phyloP scores from a whole-genome alignment of 73 alveolate species.

The Paramecium sexaurelia region DNA sequence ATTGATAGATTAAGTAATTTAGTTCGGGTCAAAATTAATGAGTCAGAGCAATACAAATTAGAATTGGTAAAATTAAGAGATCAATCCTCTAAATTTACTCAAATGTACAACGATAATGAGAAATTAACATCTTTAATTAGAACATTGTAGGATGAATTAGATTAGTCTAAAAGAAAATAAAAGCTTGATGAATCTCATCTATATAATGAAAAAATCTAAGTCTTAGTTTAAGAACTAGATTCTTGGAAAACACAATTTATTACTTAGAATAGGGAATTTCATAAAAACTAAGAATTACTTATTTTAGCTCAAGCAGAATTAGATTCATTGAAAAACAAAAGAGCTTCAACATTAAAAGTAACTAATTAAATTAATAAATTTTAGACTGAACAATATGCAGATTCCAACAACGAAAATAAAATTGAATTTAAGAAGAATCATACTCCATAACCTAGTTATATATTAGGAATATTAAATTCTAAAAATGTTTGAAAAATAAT shows the following conservation, averaged over 20 bases:
- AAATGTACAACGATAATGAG: constrained; percentile 34
- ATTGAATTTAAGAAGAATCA: not conserved
- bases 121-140: not conserved
- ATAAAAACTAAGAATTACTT: constrained; percentile 16
- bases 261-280: constrained; percentile 29
- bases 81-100: not conserved
- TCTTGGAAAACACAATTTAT: constrained; percentile 46
- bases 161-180: not conserved
- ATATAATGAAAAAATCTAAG: not conserved
- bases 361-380: not conserved
- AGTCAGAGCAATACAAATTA: not conserved
- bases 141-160: not conserved
- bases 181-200: not conserved
- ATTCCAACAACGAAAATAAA: not conserved
- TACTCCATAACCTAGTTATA: not conserved
- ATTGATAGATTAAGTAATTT: constrained; percentile 48
- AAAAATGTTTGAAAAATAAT: not conserved
- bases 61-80: not conserved
- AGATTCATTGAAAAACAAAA: constrained; percentile 42
- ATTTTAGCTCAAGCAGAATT: constrained; percentile 54
- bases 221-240: constrained; percentile 28
- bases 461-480: not conserved
- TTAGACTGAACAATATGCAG: constrained; percentile 6
- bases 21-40: constrained; percentile 31
- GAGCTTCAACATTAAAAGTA: not conserved